Conservation (phyloP, 176 grass and related monocot species). For the Melocanna baccifera region DNA sequence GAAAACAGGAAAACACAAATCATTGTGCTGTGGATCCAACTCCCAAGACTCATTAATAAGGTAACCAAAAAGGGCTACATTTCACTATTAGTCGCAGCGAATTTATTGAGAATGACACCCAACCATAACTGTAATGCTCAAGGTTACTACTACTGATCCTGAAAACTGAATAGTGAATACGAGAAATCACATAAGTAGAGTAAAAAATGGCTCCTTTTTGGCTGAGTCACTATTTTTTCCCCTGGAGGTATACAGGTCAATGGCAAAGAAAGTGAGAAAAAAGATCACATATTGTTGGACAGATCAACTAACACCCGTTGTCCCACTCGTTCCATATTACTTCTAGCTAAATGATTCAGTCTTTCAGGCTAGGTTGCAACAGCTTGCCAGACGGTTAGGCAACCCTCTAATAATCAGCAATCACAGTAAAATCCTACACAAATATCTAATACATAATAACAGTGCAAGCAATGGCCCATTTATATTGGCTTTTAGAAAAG, state of each 20-base stretch:
- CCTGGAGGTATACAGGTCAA: not conserved
- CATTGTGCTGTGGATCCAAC: not conserved
- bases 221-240: not conserved
- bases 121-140: not conserved
- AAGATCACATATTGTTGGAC: not conserved
- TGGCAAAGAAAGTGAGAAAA: not conserved
- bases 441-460: not conserved
- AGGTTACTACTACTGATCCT: not conserved
- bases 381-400: not conserved
- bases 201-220: not conserved
- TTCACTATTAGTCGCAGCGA: not conserved
- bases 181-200: not conserved
- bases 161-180: not conserved
- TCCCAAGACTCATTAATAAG: not conserved
- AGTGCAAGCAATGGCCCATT: not conserved
- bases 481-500: no score
- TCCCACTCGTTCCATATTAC: not conserved
- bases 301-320: not conserved
- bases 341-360: not conserved
- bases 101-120: not conserved
- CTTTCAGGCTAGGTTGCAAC: not conserved
- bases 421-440: not conserved
- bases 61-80: not conserved
- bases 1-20: not conserved
- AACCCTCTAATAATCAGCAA: not conserved